These are phyloP conservation scores for Lactarius hatsudake DNA, from an alignment of 768 basidiomycete species.

Conservation along the genomic window DNA sequence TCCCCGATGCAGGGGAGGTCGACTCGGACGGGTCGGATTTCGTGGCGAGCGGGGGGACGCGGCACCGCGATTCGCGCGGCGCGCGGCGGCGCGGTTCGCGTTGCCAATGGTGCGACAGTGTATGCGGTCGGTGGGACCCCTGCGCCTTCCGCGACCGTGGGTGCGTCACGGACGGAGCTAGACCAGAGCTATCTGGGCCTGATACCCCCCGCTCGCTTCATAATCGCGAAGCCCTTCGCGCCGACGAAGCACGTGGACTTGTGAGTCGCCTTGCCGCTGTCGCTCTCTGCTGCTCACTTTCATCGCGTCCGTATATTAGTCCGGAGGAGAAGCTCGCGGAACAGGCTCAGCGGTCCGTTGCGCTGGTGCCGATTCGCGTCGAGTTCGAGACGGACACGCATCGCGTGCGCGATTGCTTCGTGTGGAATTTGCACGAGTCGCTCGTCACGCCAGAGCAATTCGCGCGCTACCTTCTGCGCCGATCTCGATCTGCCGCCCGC, in stretches of 20 bases:
- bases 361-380: constrained; percentile 88
- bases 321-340: constrained; percentile 59
- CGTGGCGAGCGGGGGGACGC: constrained; percentile 57
- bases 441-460: constrained; percentile 83
- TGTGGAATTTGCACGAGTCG: constrained; percentile 93
- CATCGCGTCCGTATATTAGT: constrained; percentile 39
- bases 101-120: constrained; percentile 46
- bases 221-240: constrained; percentile 56
- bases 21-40: constrained; percentile 88
- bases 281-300: neutral
- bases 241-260: constrained; percentile 67
- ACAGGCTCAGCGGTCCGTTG: constrained; percentile 52
- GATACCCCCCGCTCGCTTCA: constrained; percentile 77
- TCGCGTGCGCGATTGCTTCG: constrained; percentile 90
- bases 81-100: constrained; percentile 21
- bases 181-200: constrained; percentile 90
- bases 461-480: constrained; percentile 78
- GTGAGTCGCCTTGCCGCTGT: constrained; percentile 47
- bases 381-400: constrained; percentile 93
- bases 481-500: constrained; percentile 76
- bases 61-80: constrained; percentile 48
- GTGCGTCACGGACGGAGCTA: constrained; percentile 46
- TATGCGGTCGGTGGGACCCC: constrained; percentile 40
- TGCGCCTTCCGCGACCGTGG: constrained; percentile 30
- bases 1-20: constrained; percentile 75